A percentile compares a stretch with the other conserved stretches of the same genome.
Evolutionary conservation across 805 yeast genomes (phyloP).

Genomic region (Komagataella kurtzmanii): DNA sequence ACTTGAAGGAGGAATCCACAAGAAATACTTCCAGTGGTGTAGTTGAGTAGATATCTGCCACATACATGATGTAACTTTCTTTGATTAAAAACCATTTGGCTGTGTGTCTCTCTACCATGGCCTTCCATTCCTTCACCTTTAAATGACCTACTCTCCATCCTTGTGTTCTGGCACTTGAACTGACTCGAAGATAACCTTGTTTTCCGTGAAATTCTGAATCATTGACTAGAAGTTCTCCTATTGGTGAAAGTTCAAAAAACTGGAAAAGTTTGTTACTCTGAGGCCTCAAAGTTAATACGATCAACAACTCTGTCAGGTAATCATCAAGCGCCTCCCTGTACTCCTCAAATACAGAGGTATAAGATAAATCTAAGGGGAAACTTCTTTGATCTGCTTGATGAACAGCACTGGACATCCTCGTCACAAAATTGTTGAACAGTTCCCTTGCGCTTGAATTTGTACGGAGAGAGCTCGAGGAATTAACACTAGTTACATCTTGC

Average conservation of each 20-base stretch:
- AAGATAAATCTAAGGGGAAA: background rate
- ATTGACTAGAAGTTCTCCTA: constrained; percentile 69
- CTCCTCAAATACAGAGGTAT: constrained; percentile 11
- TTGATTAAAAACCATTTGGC: constrained; percentile 87
- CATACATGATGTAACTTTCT: constrained; percentile 74
- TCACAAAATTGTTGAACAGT: background rate
- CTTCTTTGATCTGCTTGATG: background rate
- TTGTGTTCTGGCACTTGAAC: constrained; percentile 74
- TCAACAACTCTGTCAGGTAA: constrained; percentile 52
- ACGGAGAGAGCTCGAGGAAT: background rate
- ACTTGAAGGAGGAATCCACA: constrained; percentile 65
- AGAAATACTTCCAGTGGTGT: constrained; percentile 84
- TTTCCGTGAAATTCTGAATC: constrained; percentile 78
- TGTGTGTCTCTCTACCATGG: constrained; percentile 84
- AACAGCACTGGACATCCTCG: background rate
- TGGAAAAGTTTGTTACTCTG: constrained; percentile 76
- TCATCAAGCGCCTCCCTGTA: constrained; percentile 39
- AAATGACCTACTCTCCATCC: constrained; percentile 96
- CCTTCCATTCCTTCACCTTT: constrained; percentile 61
- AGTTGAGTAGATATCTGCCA: constrained; percentile 75
- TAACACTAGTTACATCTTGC: background rate
- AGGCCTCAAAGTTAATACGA: constrained; percentile 51
- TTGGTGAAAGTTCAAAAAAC: constrained; percentile 82
- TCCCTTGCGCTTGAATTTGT: background rate
- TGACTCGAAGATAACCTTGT: constrained; percentile 73